A percentile compares a stretch with the other conserved stretches of the same genome.
Evolutionary conservation across 2,329 filamentous ascomycete species (phyloP).

Genomic region (Beauveria medogensis): DNA sequence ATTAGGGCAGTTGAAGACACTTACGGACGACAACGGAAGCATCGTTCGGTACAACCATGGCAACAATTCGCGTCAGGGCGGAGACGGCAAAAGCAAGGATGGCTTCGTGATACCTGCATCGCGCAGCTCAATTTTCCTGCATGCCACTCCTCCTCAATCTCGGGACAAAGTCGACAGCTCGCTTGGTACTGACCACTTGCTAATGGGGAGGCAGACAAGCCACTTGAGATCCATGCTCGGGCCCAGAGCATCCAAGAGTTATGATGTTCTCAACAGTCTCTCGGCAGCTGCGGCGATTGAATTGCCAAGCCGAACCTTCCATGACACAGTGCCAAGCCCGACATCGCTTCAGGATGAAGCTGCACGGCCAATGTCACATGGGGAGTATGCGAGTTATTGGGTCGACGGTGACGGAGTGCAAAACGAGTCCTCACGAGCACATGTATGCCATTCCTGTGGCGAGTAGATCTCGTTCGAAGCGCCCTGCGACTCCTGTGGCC

Average conservation of each 20-base stretch:
- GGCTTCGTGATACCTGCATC: slow-evolving; percentile 15
- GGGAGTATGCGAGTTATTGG: not conserved
- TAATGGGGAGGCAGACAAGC: not conserved
- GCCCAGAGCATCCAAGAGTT: not conserved
- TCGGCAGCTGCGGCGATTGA: not conserved
- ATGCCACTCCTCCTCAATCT: not conserved
- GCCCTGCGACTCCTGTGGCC: slow-evolving; percentile 41
- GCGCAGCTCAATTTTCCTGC: not conserved
- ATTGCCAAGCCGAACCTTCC: not conserved
- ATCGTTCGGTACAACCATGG: not conserved
- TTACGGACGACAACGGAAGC: not conserved
- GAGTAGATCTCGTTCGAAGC: slow-evolving; percentile 29
- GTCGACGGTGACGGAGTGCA: slow-evolving; percentile 3
- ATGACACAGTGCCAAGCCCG: not conserved
- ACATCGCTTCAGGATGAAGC: not conserved
- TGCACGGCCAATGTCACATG: not conserved
- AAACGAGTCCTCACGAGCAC: slow-evolving; percentile 12
- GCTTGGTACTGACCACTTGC: not conserved
- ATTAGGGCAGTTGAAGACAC: slow-evolving; percentile 3
- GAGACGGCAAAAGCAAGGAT: slow-evolving; percentile 11
- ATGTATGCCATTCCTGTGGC: slow-evolving; percentile 44
- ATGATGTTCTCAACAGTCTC: not conserved
- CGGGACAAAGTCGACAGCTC: not conserved
- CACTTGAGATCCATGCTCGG: not conserved
- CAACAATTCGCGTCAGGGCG: slow-evolving; percentile 18